phyloP scores from a whole-genome alignment of 2,329 filamentous ascomycete species.

The Metarhizium robertsii region DNA sequence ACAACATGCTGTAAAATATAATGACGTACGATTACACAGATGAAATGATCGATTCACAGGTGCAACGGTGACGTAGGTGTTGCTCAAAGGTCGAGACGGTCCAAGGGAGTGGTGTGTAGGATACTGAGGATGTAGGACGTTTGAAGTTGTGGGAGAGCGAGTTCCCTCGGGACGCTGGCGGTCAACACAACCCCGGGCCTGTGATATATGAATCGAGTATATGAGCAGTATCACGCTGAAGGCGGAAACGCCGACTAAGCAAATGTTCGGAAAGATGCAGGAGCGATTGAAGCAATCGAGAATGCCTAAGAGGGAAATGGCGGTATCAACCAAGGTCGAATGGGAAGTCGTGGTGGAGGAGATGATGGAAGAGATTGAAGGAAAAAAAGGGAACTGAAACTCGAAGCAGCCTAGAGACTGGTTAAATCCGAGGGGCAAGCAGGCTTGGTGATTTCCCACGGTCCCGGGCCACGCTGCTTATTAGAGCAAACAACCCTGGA shows the following conservation, averaged over 20 bases:
- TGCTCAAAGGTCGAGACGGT: not conserved
- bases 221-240: not conserved
- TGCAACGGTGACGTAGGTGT: not conserved
- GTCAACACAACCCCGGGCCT: not conserved
- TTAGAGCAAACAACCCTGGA: not conserved
- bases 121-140: not conserved
- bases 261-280: not conserved
- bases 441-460: not conserved
- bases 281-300: not conserved
- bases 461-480: not conserved
- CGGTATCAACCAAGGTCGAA: not conserved
- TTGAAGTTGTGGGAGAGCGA: not conserved
- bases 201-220: not conserved
- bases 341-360: not conserved
- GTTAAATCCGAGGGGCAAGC: not conserved
- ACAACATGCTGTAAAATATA: conserved; percentile 1
- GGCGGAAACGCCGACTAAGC: not conserved
- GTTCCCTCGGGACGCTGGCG: not conserved
- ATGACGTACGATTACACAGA: not conserved
- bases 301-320: not conserved
- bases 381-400: not conserved
- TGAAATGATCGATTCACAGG: not conserved
- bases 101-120: not conserved
- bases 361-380: not conserved
- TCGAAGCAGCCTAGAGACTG: not conserved